phyloP scores from a whole-genome alignment of 1,284 basidiomycete species.

The Pascua guehoae region DNA sequence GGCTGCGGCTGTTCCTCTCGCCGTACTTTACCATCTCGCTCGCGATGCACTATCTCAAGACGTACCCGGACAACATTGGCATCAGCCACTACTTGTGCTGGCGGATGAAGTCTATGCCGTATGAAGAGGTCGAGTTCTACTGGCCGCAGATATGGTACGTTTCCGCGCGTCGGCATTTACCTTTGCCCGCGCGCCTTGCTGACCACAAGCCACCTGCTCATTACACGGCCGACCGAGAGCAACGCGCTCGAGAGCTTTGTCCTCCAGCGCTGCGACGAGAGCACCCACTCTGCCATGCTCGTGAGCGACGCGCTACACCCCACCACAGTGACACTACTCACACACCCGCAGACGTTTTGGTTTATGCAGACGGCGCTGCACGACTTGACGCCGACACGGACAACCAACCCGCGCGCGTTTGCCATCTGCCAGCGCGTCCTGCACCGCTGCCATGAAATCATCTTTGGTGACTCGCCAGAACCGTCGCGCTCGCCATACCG shows the following conservation, averaged over 20 bases:
- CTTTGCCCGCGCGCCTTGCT: not conserved
- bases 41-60: constrained; percentile 79
- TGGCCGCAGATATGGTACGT: constrained; percentile 92
- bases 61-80: constrained; percentile 88
- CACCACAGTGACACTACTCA: not conserved
- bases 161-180: not conserved
- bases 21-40: constrained; percentile 89
- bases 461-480: constrained; percentile 82
- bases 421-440: constrained; percentile 87
- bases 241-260: constrained; percentile 89
- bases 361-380: constrained; percentile 94
- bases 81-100: constrained; percentile 92
- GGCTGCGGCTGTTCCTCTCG: constrained; percentile 78
- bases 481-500: constrained; percentile 61
- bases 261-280: constrained; percentile 75
- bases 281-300: constrained; percentile 88
- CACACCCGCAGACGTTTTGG: constrained; percentile 73
- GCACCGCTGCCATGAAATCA: constrained; percentile 92
- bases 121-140: constrained; percentile 81
- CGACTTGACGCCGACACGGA: constrained; percentile 66
- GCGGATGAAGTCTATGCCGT: constrained; percentile 71
- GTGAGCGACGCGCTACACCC: constrained; percentile 55
- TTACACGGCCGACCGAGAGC: constrained; percentile 83
- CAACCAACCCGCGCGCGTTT: constrained; percentile 72
- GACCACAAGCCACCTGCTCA: constrained; percentile 76